Percentiles rank a stretch among this genome's conserved stretches.
phyloP scores from a whole-genome alignment of 202 grass and related monocot species.

The Carex arenaria region DNA sequence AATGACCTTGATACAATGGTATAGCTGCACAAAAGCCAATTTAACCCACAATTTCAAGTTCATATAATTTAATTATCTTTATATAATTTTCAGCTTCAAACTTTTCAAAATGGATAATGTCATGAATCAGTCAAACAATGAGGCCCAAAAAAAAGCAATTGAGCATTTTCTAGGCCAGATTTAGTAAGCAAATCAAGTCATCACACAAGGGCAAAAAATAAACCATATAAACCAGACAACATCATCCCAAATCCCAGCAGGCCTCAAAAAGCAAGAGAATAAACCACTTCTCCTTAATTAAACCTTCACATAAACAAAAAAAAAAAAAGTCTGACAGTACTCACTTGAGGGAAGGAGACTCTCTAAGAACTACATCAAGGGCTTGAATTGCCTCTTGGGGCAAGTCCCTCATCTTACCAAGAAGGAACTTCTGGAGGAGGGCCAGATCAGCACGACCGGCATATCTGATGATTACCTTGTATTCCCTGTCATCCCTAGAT shows the following conservation, averaged over 20 bases:
- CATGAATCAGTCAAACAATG: not conserved
- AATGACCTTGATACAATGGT: slow-evolving; percentile 63
- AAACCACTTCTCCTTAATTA: not conserved
- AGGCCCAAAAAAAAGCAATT: not conserved
- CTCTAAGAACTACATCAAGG: slow-evolving; percentile 68
- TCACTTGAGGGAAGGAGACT: slow-evolving; percentile 60
- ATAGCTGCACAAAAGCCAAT: slow-evolving; percentile 35
- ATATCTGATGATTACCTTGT: slow-evolving; percentile 45
- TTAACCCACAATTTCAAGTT: not conserved
- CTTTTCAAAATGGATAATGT: not conserved
- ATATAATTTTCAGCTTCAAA: not conserved
- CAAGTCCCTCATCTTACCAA: slow-evolving; percentile 28
- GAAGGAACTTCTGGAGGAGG: slow-evolving; percentile 44
- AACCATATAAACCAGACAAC: not conserved
- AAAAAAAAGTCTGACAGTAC: not conserved
- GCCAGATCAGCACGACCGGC: slow-evolving; percentile 37
- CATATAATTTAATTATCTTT: not conserved
- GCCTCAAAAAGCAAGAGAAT: not conserved
- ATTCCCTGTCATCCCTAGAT: slow-evolving; percentile 40
- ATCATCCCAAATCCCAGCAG: not conserved
- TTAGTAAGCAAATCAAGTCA: not conserved
- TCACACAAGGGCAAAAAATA: not conserved
- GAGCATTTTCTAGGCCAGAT: not conserved
- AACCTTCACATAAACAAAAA: not conserved
- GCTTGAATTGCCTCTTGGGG: slow-evolving; percentile 66